Base-by-base conservation (phyloP, 2,329 filamentous ascomycete genomes). In the Daldinia eschscholtzii region DNA sequence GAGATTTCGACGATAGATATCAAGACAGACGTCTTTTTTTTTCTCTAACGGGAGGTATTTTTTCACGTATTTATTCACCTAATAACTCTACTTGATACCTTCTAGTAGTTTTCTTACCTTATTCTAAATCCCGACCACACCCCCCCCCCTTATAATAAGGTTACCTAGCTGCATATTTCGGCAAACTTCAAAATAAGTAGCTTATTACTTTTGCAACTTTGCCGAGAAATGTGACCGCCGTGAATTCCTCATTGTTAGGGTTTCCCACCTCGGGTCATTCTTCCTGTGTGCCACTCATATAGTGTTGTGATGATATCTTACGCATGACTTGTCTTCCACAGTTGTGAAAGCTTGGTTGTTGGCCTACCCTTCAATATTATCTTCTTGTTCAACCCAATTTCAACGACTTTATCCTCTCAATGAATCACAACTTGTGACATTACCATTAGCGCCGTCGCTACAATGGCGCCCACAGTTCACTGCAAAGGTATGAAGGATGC, bases 1-100 rank as follows among this genome's bases (percentile, higher is more conserved):
- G 64, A 70, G 56, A 42, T 55, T 60, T 62, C 60, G 61, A 70
- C 48, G 62, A 68, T 70, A 70, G 67, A 66, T 39, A 68, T 66
- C 58, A 70, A 70, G 44, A 65, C 65, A 39, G 55, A 28, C 57
- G 18, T 63, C 56, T 50, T 61, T 55, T 65, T 20, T 53, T 42
- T 44, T 55, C 42, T 30, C n/a, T 41, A 9, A 20, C n/a, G 30
- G 46, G 33, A 52, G 39, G 44, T 41, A 56, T 18, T 30, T 23
- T 13, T 52, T 52, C 44, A 48, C 23, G 44, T 48, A 48, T 52
- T 52, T 52, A 30, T 52, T 52, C 46, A 18, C 46, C 15, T 52
- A 52, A 52, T 52, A n/a, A 52, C 23, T 52, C n/a, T 33, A 52
- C 5, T 52, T 52, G 23, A n/a, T 33, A 33, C 13, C 46, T 18